Evolutionary conservation across 2,329 filamentous ascomycete species (phyloP), one percentile per base, ranked within the genome.

Genomic region (Bipolaris sorokiniana): DNA sequence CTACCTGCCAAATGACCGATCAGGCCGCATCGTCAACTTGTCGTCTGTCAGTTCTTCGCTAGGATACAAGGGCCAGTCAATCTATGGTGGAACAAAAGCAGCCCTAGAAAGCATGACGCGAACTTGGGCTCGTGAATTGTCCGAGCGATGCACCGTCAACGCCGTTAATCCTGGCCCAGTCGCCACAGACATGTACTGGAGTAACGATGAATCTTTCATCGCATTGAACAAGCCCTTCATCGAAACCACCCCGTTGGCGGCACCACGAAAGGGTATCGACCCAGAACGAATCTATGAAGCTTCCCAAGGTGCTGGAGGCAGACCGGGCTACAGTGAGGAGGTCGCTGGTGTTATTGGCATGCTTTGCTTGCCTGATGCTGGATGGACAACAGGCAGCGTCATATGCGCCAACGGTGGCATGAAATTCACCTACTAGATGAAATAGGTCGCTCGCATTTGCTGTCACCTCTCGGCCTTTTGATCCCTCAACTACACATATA

Each of bases 341-440:
- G 82, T 94, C 74, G 90, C 89, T 0, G 90, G 90, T 0, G 84
- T 91, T 5, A 87, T 92, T 16, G 89, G 84, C 2, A 92, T 93
- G 89, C 77, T 93, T 20, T 91, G 89, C 71, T 83, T 84, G 5
- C 80, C 82, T 5, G 91, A 94, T 72, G 83, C 85, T n/a, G 84
- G 81, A 7, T 94, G 90, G 90, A 88, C 86, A 69, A 95, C 90
- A 0, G 91, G 91, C 1, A 89, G 88, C 74, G 88, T 92, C 22
- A 84, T 95, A 3, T 90, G 88, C 77, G 90, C 90, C 7, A 94
- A 94, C 71, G 91, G 91, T 1, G 91, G 91, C 6, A 88, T 92
- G 85, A 68, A 61, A 45, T 73, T 74, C 40, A 73, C 68, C 56
- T 59, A 65, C 20, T 73, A 69, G 49, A n/a, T 10, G 11, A 16